Conservation (phyloP, 2,329 filamentous ascomycete species). For the Ampelomyces quisqualis region DNA sequence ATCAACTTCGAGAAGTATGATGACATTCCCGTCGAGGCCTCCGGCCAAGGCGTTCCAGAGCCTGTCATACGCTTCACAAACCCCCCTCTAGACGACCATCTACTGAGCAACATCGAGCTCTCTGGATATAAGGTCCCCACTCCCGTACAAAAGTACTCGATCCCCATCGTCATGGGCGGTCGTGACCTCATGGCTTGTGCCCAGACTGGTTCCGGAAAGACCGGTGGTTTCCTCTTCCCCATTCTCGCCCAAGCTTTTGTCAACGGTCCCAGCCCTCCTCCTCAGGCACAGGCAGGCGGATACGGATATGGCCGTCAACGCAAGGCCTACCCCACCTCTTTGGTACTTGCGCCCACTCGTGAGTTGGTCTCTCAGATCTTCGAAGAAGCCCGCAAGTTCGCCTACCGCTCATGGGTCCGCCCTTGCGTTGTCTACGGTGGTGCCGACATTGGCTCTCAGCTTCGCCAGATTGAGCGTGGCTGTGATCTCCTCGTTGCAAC, state of each 20-base stretch:
- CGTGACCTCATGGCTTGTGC: slow-evolving; percentile 99
- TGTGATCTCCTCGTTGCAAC: slow-evolving; percentile 97
- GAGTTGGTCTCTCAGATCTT: slow-evolving; percentile 99
- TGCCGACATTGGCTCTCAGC: slow-evolving; percentile 97
- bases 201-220: slow-evolving; percentile 99
- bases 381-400: slow-evolving; percentile 96
- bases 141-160: slow-evolving; percentile 98
- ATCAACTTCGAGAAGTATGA: slow-evolving; percentile 99
- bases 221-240: slow-evolving; percentile 98
- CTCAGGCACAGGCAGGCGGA: slow-evolving; percentile 62
- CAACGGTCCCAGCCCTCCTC: slow-evolving; percentile 74
- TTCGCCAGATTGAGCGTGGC: slow-evolving; percentile 95
- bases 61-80: slow-evolving; percentile 88
- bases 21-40: slow-evolving; percentile 97
- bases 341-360: slow-evolving; percentile 95
- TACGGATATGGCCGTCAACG: slow-evolving; percentile 78
- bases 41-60: slow-evolving; percentile 89
- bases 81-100: slow-evolving; percentile 91
- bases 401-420: slow-evolving; percentile 97
- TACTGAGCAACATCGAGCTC: slow-evolving; percentile 89
- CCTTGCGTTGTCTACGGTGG: slow-evolving; percentile 98
- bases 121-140: slow-evolving; percentile 95
- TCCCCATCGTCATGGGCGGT: slow-evolving; percentile 96
- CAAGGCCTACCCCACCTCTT: slow-evolving; percentile 94
- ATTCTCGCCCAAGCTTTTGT: slow-evolving; percentile 97